Evolutionary conservation across 2,329 filamentous ascomycete species (phyloP).

Genomic region (Colletotrichum liriopes): DNA sequence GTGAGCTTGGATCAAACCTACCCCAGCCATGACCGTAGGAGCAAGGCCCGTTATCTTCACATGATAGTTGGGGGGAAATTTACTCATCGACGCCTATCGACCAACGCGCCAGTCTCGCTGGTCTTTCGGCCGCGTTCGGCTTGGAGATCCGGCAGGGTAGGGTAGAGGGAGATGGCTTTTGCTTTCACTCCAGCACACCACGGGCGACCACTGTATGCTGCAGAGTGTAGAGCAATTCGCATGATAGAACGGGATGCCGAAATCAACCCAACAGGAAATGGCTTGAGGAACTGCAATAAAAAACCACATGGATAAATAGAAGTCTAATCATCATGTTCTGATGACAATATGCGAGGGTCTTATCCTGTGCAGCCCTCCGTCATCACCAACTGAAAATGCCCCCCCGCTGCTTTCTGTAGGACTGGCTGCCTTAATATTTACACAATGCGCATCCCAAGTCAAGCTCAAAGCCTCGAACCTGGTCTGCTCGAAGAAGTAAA

Average conservation of each 20-base stretch:
- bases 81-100: no score
- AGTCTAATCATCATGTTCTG: not conserved
- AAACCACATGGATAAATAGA: not conserved
- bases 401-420: slow-evolving; percentile 1
- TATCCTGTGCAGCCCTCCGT: slow-evolving; percentile 1
- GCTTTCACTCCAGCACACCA: no score
- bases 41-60: not conserved
- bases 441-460: slow-evolving; percentile 15
- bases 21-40: not conserved
- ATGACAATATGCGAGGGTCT: not conserved
- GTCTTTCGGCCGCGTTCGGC: no score
- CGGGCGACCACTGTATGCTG: not conserved
- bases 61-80: not conserved
- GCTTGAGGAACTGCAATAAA: no score
- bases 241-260: not conserved
- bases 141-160: no score
- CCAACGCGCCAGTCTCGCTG: no score
- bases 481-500: slow-evolving; percentile 4
- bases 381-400: not conserved
- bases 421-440: slow-evolving; percentile 18
- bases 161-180: no score
- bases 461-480: not conserved
- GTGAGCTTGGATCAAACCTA: no score
- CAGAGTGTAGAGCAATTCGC: not conserved
- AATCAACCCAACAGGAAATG: not conserved